Percentiles rank a stretch among this genome's conserved stretches.
Evolutionary conservation across 257 asterid genomes (phyloP).

Genomic region (Solanum peruvianum): DNA sequence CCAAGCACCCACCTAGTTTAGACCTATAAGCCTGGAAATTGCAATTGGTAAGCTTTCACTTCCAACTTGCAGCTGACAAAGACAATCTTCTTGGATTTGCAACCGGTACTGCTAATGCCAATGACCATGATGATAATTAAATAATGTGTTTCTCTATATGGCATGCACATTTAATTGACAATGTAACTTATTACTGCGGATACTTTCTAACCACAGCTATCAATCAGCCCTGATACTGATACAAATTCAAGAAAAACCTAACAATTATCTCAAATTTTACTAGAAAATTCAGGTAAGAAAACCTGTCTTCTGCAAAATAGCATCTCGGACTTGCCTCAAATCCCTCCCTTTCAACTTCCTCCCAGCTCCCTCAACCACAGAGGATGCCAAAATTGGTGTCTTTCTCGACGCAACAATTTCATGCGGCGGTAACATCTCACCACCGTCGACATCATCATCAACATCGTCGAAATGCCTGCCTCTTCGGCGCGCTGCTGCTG

Average conservation of each 20-base stretch:
- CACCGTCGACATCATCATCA: conserved; percentile 14
- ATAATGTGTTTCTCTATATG: not conserved
- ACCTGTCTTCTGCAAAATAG: conserved; percentile 59
- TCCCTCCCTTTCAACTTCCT: conserved; percentile 79
- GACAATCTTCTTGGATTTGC: not conserved
- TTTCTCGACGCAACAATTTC: conserved; percentile 41
- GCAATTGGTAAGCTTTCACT: not conserved
- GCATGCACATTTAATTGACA: not conserved
- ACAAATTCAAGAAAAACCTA: not conserved
- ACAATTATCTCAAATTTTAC: not conserved
- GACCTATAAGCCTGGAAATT: not conserved
- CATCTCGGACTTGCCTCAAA: conserved; percentile 65
- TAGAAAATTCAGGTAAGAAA: conserved; percentile 29
- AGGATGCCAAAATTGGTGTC: conserved; percentile 41
- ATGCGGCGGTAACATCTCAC: conserved; percentile 49
- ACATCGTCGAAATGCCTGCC: conserved; percentile 24
- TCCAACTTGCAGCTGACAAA: not conserved
- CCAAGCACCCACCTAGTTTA: not conserved
- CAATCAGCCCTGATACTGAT: not conserved
- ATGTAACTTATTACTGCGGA: not conserved
- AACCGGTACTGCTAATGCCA: not conserved
- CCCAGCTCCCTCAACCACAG: conserved; percentile 68
- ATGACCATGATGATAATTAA: not conserved
- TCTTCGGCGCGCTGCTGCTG: conserved; percentile 21
- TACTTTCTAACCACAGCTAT: not conserved